Evolutionary conservation across 2,329 filamentous ascomycete species (phyloP).

Genomic region (Claviceps digitariae): DNA sequence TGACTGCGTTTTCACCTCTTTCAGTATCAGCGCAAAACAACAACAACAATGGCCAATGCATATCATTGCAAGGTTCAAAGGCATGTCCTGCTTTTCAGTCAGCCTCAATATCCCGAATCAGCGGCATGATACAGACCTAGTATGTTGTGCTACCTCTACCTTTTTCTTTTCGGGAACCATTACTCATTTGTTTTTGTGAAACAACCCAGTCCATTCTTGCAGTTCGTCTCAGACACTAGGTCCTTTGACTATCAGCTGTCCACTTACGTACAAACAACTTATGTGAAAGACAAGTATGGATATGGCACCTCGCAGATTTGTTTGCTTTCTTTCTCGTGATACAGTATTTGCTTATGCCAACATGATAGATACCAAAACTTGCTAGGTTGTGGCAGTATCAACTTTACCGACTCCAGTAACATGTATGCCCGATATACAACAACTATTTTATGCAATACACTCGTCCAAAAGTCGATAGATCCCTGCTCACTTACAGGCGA

Average conservation of each 20-base stretch:
- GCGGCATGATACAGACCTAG: constrained; percentile 47
- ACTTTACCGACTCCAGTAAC: constrained; percentile 63
- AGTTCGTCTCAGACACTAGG: constrained; percentile 59
- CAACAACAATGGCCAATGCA: constrained; percentile 27
- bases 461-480: constrained; percentile 75
- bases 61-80: constrained; percentile 57
- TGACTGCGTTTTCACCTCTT: constrained; percentile 15
- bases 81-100: constrained; percentile 59
- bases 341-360: background rate
- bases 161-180: background rate
- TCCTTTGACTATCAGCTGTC: constrained; percentile 67
- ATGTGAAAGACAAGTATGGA: constrained; percentile 61
- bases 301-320: background rate
- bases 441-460: constrained; percentile 82
- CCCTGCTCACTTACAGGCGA: constrained; percentile 53
- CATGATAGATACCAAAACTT: constrained; percentile 58
- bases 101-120: constrained; percentile 56
- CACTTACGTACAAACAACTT: constrained; percentile 60
- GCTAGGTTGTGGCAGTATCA: constrained; percentile 67
- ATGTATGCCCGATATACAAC: constrained; percentile 90
- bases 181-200: constrained; percentile 6
- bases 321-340: background rate
- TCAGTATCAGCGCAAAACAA: constrained; percentile 23
- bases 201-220: constrained; percentile 66
- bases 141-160: constrained; percentile 26